These are phyloP conservation scores for Penicillium manginii DNA, from an alignment of 495 filamentous ascomycete species.

Conservation along the genomic window DNA sequence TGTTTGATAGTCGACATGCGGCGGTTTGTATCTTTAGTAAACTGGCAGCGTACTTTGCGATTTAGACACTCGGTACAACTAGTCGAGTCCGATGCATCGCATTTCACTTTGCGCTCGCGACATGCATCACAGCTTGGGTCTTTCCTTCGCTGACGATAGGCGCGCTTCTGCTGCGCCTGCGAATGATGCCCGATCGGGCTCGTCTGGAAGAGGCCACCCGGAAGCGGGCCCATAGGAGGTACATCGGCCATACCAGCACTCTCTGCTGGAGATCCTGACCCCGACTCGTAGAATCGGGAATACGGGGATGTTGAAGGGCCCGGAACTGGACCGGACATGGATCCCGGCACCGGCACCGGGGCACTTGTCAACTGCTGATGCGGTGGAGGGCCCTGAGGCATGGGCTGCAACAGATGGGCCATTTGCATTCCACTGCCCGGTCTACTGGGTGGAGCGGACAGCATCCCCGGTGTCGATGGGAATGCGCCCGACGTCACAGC, in stretches of 20 bases:
- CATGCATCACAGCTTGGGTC: slow-evolving; percentile 98
- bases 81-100: slow-evolving; percentile 93
- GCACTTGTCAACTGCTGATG: slow-evolving; percentile 22
- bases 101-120: slow-evolving; percentile 98
- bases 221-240: slow-evolving; percentile 33
- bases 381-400: slow-evolving; percentile 29
- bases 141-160: slow-evolving; percentile 92
- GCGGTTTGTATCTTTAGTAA: slow-evolving; percentile 98
- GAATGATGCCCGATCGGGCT: slow-evolving; percentile 56
- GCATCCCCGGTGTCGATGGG: slow-evolving; percentile 35
- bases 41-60: slow-evolving; percentile 94
- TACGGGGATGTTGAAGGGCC: slow-evolving; percentile 39
- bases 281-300: slow-evolving; percentile 48
- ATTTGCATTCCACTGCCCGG: slow-evolving; percentile 49
- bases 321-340: slow-evolving; percentile 12
- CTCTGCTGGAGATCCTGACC: slow-evolving; percentile 46
- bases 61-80: slow-evolving; percentile 97
- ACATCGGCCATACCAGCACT: slow-evolving; percentile 39
- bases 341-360: slow-evolving; percentile 20
- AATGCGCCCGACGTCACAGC: slow-evolving; percentile 45
- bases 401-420: slow-evolving; percentile 49
- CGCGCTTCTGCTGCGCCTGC: slow-evolving; percentile 76
- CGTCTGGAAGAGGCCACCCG: slow-evolving; percentile 49
- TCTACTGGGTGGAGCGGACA: slow-evolving; percentile 50
- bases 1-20: slow-evolving; percentile 99